Conservation (phyloP, 2,329 filamentous ascomycete genomes). For the Trichoderma simmonsii region DNA sequence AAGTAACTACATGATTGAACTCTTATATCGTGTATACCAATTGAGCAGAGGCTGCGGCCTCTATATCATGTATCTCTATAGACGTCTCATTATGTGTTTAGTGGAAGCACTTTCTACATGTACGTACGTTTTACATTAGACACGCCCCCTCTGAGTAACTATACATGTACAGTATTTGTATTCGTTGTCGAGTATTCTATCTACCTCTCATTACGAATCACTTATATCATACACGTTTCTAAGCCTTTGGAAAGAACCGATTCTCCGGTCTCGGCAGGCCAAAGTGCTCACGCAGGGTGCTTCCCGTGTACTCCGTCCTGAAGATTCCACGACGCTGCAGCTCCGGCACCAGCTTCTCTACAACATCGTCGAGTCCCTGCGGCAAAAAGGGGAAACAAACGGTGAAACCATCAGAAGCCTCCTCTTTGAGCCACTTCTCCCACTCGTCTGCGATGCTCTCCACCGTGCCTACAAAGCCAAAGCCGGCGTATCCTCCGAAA, state of each 20-base stretch:
- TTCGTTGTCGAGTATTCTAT: not conserved
- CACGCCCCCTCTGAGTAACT: no score
- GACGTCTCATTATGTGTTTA: no score
- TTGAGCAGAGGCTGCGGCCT: not conserved
- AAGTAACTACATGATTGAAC: not conserved
- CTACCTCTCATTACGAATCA: not conserved
- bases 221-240: not conserved
- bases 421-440: conserved; percentile 44
- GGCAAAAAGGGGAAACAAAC: conserved; percentile 49
- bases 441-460: conserved; percentile 49
- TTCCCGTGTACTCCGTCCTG: conserved; percentile 49
- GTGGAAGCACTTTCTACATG: no score
- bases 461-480: conserved; percentile 50
- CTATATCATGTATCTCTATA: not conserved
- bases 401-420: conserved; percentile 51
- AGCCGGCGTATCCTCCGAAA: conserved; percentile 47
- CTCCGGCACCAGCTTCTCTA: conserved; percentile 46
- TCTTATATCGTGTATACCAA: not conserved
- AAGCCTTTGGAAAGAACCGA: conserved; percentile 30
- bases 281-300: conserved; percentile 52
- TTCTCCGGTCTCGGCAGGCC: conserved; percentile 47
- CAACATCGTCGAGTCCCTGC: conserved; percentile 49
- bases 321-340: conserved; percentile 50
- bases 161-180: not conserved
- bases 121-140: no score